Percentiles rank a stretch among this genome's conserved stretches.
Conservation (phyloP, 805 yeast genomes). For the Alloascoidea africana region DNA sequence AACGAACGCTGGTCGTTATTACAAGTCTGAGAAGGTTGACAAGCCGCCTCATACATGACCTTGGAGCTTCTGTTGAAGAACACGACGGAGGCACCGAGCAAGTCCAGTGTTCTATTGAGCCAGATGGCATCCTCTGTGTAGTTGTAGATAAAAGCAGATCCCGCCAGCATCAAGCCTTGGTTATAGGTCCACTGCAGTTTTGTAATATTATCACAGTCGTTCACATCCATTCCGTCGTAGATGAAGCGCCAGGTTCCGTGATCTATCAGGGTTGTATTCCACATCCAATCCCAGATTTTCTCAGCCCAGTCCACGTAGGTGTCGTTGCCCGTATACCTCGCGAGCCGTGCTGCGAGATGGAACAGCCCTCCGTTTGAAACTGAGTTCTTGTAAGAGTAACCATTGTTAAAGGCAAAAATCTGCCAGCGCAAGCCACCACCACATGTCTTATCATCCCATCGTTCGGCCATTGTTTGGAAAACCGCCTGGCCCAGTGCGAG, state of each 20-base stretch:
- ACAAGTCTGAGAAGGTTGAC: slow-evolving; percentile 43
- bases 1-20: slow-evolving; percentile 64
- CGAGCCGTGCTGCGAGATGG: slow-evolving; percentile 76
- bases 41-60: slow-evolving; percentile 57
- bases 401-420: slow-evolving; percentile 86
- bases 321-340: slow-evolving; percentile 64
- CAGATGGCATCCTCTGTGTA: slow-evolving; percentile 45
- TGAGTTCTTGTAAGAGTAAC: slow-evolving; percentile 85
- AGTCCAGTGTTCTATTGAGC: too few species aligned
- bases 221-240: slow-evolving; percentile 21
- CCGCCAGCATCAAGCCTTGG: slow-evolving; percentile 64
- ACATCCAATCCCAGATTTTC: slow-evolving; percentile 70
- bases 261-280: slow-evolving; percentile 31
- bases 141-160: slow-evolving; percentile 70
- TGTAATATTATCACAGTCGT: slow-evolving; percentile 48
- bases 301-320: slow-evolving; percentile 67
- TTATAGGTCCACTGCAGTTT: slow-evolving; percentile 74
- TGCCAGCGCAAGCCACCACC: slow-evolving; percentile 95
- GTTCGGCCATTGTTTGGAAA: slow-evolving; percentile 74
- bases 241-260: slow-evolving; percentile 26
- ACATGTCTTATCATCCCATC: slow-evolving; percentile 73
- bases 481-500: slow-evolving; percentile 74
- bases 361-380: slow-evolving; percentile 85
- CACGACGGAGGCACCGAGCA: too few species aligned
- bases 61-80: slow-evolving; percentile 27